Conservation (phyloP, 768 basidiomycete genomes). For the Rhodosporidiobolus sp. region DNA sequence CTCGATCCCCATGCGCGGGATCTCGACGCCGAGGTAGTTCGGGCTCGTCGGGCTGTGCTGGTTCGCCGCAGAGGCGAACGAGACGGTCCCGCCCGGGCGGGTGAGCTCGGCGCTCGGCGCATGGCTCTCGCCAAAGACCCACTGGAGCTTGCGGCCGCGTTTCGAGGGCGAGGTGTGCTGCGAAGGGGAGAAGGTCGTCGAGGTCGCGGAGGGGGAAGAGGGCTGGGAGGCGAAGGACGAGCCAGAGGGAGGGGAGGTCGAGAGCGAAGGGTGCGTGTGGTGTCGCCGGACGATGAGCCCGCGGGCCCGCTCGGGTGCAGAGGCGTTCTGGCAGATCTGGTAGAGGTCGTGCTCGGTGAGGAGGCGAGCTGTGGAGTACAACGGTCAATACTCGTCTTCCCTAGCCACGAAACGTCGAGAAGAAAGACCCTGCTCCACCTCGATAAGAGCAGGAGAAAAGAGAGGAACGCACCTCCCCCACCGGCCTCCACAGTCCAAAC, state of each 20-base stretch:
- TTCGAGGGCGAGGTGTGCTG: conserved; percentile 8
- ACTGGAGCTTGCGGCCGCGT: conserved; percentile 39
- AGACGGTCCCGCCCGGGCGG: conserved; percentile 30
- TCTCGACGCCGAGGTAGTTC: conserved; percentile 46
- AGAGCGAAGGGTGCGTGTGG: conserved; percentile 8
- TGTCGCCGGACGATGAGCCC: conserved; percentile 41
- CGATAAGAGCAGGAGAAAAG: background rate
- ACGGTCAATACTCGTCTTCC: background rate
- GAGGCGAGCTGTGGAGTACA: conserved; percentile 21
- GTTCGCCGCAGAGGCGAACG: conserved; percentile 24
- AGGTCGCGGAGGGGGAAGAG: background rate
- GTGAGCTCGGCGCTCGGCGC: conserved; percentile 13
- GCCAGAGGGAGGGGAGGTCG: conserved; percentile 12
- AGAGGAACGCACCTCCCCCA: conserved; percentile 30
- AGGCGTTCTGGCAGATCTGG: conserved; percentile 38
- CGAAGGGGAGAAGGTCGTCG: conserved; percentile 1
- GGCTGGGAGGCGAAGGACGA: conserved; percentile 4
- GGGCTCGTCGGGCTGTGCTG: conserved; percentile 45
- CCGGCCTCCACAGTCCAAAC: conserved; percentile 31
- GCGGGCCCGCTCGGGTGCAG: conserved; percentile 37
- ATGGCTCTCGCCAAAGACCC: conserved; percentile 43
- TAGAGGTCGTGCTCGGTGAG: conserved; percentile 41
- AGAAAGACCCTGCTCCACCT: too few relatives aligned
- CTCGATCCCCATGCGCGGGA: conserved; percentile 42
- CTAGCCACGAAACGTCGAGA: background rate